Conservation (phyloP, 2,329 filamentous ascomycete species). For the Penicillium sp. region DNA sequence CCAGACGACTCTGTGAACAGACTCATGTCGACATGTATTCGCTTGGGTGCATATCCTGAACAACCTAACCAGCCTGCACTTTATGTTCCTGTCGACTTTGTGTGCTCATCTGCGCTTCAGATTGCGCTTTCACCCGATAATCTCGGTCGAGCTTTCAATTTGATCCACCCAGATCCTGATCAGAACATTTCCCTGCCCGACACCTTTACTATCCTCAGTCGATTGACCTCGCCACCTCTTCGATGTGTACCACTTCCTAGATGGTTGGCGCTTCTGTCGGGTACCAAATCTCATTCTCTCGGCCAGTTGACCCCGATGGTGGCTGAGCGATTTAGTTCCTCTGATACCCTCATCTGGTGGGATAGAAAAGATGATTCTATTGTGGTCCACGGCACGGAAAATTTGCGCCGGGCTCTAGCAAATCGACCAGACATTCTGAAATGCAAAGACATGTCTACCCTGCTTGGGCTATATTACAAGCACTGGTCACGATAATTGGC, state of each 20-base stretch:
- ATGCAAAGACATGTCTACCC: background rate
- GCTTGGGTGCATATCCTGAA: constrained; percentile 16
- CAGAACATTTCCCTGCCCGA: background rate
- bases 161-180: background rate
- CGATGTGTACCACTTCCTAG: background rate
- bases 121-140: background rate
- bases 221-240: background rate
- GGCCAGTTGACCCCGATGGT: background rate
- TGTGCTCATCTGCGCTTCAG: background rate
- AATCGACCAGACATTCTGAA: background rate
- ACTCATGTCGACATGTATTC: constrained; percentile 21
- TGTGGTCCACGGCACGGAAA: constrained; percentile 1
- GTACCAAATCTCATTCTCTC: background rate
- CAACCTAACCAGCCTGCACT: constrained; percentile 12
- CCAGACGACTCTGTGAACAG: constrained; percentile 20
- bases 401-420: constrained; percentile 3
- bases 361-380: background rate
- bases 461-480: background rate
- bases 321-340: background rate
- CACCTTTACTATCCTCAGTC: background rate
- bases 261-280: background rate
- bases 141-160: background rate
- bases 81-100: constrained; percentile 22
- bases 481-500: background rate
- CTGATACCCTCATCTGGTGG: background rate